Conservation (phyloP, 2,329 filamentous ascomycete species). For the Rasamsonia emersonii region DNA sequence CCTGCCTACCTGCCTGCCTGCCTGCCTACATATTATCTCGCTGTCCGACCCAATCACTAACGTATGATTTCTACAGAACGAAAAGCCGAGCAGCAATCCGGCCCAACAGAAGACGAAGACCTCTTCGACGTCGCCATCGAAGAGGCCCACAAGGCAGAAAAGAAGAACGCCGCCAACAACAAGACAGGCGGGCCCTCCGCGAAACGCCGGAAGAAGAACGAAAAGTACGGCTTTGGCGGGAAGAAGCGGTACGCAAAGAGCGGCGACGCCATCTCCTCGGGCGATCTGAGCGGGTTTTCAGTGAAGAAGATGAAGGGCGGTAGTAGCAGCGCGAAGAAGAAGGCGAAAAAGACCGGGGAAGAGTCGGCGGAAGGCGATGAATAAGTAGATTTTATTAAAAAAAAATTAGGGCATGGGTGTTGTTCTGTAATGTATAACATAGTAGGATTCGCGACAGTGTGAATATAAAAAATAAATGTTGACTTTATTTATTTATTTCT, state of each 20-base stretch:
- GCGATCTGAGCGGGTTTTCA: constrained; percentile 73
- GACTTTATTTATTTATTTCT: not conserved
- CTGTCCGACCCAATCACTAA: not conserved
- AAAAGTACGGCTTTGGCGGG: constrained; percentile 90
- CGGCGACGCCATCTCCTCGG: constrained; percentile 73
- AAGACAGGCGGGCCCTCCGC: constrained; percentile 33
- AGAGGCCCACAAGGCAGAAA: constrained; percentile 50
- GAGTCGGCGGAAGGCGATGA: constrained; percentile 35
- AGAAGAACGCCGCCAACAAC: constrained; percentile 30
- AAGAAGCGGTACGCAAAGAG: constrained; percentile 92
- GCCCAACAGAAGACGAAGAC: constrained; percentile 62
- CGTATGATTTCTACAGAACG: constrained; percentile 60
- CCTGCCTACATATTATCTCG: too few species aligned
- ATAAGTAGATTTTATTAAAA: constrained; percentile 3
- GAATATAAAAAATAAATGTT: not conserved
- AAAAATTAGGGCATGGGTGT: too few species aligned
- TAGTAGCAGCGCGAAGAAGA: constrained; percentile 11
- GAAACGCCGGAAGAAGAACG: constrained; percentile 89
- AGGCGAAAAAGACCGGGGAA: constrained; percentile 41
- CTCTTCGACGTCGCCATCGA: constrained; percentile 89
- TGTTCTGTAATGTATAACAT: too few species aligned
- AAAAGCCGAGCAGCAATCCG: constrained; percentile 53
- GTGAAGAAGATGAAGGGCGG: constrained; percentile 73
- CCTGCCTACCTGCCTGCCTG: constrained; percentile 1
- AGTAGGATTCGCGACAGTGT: too few species aligned